Evolutionary conservation across 2,329 filamentous ascomycete genomes (phyloP), one percentile per base, ranked within the genome.

Genomic region (Coniochaeta ligniaria): DNA sequence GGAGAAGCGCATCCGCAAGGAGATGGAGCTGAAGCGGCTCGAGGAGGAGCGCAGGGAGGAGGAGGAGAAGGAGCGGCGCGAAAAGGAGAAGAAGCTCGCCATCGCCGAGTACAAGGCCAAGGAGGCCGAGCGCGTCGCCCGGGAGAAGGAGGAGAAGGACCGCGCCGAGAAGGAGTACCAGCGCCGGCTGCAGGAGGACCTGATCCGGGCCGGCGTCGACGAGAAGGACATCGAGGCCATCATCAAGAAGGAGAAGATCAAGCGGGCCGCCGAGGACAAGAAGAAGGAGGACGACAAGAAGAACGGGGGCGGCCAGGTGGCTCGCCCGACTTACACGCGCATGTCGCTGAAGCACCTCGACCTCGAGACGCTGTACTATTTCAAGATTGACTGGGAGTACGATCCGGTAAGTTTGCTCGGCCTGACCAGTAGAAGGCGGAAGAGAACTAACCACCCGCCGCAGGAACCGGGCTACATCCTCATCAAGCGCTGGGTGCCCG

Each of bases 401-500:
- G 85, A 88, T 63, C 62, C 73, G 63, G 84, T 86, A 73, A 73
- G 81, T 71, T 20, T 57, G 14, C n/a, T n/a, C 20, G 17, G 28
- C 9, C 28, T 26, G 24, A n/a, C 9, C 52, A 57, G 6, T 6
- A n/a, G 38, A 41, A 9, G 11, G 3, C 6, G 43, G 16, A 47
- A 22, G n/a, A 47, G 20, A 31, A 35, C 24, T 43, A 50, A 56
- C 9, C 65, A 16, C 60, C 75, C 58, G 38, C 38, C 38, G 24
- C 65, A 86, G 79, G 87, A 92, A 67, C 81, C 84, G 20, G 85
- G 89, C 55, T 92, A 85, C 66, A 78, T 92, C 60, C 73, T 93
- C 62, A 89, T 92, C 74, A 90, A 89, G 73, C 80, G 85, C 60
- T 90, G 85, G 84, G 85, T 92, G 58, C 83, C 84, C 4, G 86